Conservation (phyloP, 768 basidiomycete genomes). For the Mycena albidolilacea region DNA sequence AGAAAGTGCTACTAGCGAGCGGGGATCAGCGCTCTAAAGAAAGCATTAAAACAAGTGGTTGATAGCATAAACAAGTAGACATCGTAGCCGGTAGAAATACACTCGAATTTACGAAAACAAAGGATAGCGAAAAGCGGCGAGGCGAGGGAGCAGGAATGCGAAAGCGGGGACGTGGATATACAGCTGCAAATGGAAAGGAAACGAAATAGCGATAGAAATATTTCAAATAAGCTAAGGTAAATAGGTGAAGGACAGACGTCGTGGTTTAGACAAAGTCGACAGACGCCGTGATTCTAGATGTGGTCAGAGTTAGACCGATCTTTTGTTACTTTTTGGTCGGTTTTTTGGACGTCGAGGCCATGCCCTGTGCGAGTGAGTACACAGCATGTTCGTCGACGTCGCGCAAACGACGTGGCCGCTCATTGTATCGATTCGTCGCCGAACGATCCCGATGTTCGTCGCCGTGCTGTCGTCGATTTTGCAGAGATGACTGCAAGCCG, state of each 20-base stretch:
- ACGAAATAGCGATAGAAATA: constrained; percentile 21
- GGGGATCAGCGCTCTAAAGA: neutral
- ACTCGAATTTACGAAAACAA: neutral
- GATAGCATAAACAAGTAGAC: constrained; percentile 8
- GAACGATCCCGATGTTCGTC: constrained; percentile 31
- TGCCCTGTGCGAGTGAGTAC: constrained; percentile 22
- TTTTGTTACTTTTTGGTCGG: constrained; percentile 25
- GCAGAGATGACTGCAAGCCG: constrained; percentile 34
- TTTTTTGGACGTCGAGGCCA: constrained; percentile 26
- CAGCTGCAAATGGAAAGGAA: neutral
- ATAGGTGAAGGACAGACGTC: constrained; percentile 1
- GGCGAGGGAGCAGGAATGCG: neutral
- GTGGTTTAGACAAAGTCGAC: too few species aligned
- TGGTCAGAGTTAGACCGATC: neutral
- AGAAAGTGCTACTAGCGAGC: too few species aligned
- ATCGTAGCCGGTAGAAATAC: constrained; percentile 12
- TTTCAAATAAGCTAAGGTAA: constrained; percentile 36
- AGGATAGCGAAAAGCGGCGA: neutral
- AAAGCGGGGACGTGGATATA: neutral
- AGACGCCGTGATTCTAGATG: neutral
- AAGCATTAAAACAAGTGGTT: constrained; percentile 17
- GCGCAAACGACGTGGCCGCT: constrained; percentile 36
- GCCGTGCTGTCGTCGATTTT: constrained; percentile 29
- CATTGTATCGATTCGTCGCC: constrained; percentile 25
- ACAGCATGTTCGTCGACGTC: constrained; percentile 27